Conservation (phyloP, 75 land plant genomes). For the Chamaecyparis obtusa region DNA sequence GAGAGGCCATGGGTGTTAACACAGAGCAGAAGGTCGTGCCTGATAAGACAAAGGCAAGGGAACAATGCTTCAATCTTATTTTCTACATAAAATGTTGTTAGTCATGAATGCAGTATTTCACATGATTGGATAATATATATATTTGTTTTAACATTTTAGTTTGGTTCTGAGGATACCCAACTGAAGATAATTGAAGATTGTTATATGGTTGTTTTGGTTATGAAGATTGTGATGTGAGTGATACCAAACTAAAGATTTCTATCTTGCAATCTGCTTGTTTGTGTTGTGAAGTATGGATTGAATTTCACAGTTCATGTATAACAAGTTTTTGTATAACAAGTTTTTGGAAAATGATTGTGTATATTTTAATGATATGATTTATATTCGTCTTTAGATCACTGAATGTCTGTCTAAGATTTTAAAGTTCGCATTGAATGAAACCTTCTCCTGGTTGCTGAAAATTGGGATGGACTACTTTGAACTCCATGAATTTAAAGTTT, state of each 20-base stretch:
- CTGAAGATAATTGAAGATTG: not conserved
- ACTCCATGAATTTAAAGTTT: not conserved
- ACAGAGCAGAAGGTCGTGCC: not conserved
- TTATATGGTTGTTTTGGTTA: not conserved
- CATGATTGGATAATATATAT: not conserved
- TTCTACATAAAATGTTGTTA: not conserved
- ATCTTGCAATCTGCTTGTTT: not conserved
- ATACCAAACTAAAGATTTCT: not conserved
- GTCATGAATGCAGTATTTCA: not conserved
- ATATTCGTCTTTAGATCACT: too few relatives aligned
- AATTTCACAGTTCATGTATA: too few relatives aligned
- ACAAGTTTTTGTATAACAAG: too few relatives aligned
- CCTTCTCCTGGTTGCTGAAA: too few relatives aligned
- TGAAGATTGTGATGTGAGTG: not conserved
- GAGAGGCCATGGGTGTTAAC: not conserved
- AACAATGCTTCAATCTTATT: not conserved
- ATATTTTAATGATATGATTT: too few relatives aligned
- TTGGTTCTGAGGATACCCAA: not conserved
- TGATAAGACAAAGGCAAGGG: not conserved
- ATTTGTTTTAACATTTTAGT: too few relatives aligned
- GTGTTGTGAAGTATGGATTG: not conserved
- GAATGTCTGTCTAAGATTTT: too few relatives aligned
- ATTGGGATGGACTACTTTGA: not conserved
- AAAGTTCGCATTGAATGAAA: too few relatives aligned
- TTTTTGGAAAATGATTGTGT: too few relatives aligned